Conservation (phyloP, 1,284 basidiomycete genomes). For the Heterobasidion annosum region DNA sequence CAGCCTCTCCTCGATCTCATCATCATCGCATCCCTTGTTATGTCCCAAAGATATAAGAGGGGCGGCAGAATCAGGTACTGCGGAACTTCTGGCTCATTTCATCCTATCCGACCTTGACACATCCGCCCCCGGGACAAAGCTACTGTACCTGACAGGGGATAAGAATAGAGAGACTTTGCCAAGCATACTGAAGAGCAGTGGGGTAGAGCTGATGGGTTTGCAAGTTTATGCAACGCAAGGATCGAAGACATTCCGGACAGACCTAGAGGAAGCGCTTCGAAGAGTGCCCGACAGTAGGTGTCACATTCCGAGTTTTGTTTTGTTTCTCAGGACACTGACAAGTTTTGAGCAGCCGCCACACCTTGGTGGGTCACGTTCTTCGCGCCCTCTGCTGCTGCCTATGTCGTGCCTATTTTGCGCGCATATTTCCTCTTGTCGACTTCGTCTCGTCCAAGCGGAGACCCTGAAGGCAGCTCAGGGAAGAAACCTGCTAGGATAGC, state of each 20-base stretch:
- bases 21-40: constrained; percentile 19
- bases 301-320: neutral
- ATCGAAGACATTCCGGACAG: constrained; percentile 38
- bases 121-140: constrained; percentile 12
- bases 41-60: constrained; percentile 38
- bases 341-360: neutral
- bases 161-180: constrained; percentile 69
- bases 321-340: neutral
- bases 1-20: constrained; percentile 29
- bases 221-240: constrained; percentile 63
- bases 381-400: constrained; percentile 61
- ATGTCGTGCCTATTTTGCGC: constrained; percentile 42
- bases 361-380: constrained; percentile 69
- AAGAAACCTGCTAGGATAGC: constrained; percentile 28
- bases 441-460: neutral
- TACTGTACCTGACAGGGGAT: constrained; percentile 75
- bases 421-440: constrained; percentile 29
- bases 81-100: constrained; percentile 55
- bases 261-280: constrained; percentile 29
- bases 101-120: constrained; percentile 30
- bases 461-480: neutral
- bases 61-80: constrained; percentile 44
- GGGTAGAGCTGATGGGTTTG: constrained; percentile 35
- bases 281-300: neutral
- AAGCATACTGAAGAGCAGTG: constrained; percentile 34